Base-by-base conservation (phyloP, 768 basidiomycete genomes). In the Rhodotorula kratochvilovae region DNA sequence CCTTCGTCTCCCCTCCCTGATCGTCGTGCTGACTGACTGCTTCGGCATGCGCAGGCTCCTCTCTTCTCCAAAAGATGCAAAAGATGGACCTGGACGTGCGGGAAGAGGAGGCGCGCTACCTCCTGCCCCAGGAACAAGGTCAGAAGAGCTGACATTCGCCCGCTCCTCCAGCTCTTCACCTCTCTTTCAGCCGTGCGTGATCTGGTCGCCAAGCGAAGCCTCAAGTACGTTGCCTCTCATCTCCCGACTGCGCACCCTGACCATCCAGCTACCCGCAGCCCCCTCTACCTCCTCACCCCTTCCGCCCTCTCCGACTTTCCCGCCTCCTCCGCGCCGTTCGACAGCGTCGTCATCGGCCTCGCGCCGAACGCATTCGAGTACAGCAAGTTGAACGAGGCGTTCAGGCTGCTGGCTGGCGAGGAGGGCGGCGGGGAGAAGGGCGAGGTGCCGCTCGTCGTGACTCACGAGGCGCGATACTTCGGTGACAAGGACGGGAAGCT, bases 311-410 rank as follows among this genome's bases (percentile, higher is more conserved):
- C 72, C 19, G 86, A 85, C 73, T 82, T 84, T 62, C 64, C 72
- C 17, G 60, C 76, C 12, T 43, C 70, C 12, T 57, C 76, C 23
- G 74, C 71, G 10, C 76, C 78, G 4, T 84, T 84, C 74, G 87
- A 90, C 72, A 82, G 85, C 0, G 88, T 89, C 35, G 84, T 89
- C n/a, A 79, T 90, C 25, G 87, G 88, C 11, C 83, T 88, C 27
- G 83, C 87, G 0, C 87, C 86, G 2, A 67, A 79, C 2, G 71
- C 81, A 5, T 82, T 89, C 68, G 82, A 84, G 55, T 89, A 89
- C 76, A 77, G 80, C 2, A 78, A 82, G 61, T 83, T 90, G 53
- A 89, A 88, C 78, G 82, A 82, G 16, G 88, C 89, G 0, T 90
- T 89, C 72, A 85, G 87, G 7, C 83, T 90, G 31, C 84, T 89